phyloP scores from a whole-genome alignment of 2,329 filamentous ascomycete species.

The Epichloe scottii region DNA sequence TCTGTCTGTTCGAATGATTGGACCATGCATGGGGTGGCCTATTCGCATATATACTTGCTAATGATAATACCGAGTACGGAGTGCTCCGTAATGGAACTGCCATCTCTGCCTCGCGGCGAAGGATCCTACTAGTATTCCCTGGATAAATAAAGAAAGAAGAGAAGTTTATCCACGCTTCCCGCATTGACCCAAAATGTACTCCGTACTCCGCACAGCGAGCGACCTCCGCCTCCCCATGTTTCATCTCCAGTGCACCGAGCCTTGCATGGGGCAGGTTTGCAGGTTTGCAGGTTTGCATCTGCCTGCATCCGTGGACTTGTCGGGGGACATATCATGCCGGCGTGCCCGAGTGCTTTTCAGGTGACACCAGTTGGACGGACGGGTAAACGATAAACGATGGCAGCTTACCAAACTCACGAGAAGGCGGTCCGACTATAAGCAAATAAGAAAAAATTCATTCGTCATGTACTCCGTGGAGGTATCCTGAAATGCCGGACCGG shows the following conservation, averaged over 20 bases:
- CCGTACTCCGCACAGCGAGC: not conserved
- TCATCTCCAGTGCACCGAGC: not conserved
- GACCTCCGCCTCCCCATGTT: not conserved
- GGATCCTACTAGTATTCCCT: not conserved
- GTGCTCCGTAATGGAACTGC: too few relatives aligned
- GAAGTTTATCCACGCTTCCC: not conserved
- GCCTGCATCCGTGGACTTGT: not conserved
- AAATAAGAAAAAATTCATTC: not conserved
- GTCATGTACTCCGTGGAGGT: not conserved
- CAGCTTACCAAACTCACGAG: not conserved
- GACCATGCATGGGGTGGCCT: too few relatives aligned
- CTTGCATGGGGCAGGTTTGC: too few relatives aligned
- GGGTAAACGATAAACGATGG: too few relatives aligned
- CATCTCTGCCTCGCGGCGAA: not conserved
- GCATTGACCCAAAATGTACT: not conserved
- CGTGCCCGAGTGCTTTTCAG: not conserved
- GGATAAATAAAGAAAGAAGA: not conserved
- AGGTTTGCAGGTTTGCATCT: not conserved
- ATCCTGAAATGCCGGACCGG: slow-evolving; percentile 2
- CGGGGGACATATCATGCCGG: not conserved
- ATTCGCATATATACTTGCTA: too few relatives aligned
- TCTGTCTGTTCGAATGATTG: too few relatives aligned
- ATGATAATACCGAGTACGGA: too few relatives aligned
- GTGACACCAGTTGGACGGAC: not conserved
- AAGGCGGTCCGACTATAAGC: not conserved